Evolutionary conservation across 768 basidiomycete genomes (phyloP).

Genomic region (Chlorophyllum brunneum): DNA sequence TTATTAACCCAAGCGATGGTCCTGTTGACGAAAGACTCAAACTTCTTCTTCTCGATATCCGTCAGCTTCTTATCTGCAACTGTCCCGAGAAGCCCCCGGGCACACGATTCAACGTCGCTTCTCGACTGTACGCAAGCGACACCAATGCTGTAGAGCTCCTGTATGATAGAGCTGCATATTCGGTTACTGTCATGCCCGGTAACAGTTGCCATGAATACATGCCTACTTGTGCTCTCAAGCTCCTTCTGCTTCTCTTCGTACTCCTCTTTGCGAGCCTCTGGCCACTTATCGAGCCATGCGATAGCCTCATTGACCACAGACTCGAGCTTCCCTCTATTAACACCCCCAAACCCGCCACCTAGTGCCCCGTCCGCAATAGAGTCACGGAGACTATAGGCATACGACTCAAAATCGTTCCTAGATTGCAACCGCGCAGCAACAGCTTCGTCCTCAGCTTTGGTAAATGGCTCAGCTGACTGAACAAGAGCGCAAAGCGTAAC

Average conservation of each 20-base stretch:
- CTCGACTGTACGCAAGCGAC: no score
- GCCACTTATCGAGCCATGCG: conserved; percentile 79
- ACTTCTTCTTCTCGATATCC: no score
- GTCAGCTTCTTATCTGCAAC: no score
- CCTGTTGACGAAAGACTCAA: no score
- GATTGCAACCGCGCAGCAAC: conserved; percentile 77
- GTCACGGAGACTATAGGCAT: conserved; percentile 93
- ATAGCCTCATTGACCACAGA: conserved; percentile 79
- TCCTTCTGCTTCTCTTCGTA: conserved; percentile 93
- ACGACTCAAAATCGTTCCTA: conserved; percentile 94
- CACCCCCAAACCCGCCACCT: conserved; percentile 80
- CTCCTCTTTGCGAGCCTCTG: conserved; percentile 92
- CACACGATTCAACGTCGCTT: no score
- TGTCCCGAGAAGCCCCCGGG: no score
- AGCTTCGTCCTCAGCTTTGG: conserved; percentile 76
- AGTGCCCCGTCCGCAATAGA: conserved; percentile 83
- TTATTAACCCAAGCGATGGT: no score
- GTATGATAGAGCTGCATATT: conserved; percentile 47
- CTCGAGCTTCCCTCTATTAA: conserved; percentile 86
- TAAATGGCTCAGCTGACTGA: conserved; percentile 12
- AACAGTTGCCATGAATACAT: not conserved
- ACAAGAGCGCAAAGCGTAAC: conserved; percentile 18
- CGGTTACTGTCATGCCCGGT: not conserved
- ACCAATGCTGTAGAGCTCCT: conserved; percentile 77
- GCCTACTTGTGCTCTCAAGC: conserved; percentile 69